Conservation (phyloP, 805 yeast genomes). For the Metschnikowia gelsemii region DNA sequence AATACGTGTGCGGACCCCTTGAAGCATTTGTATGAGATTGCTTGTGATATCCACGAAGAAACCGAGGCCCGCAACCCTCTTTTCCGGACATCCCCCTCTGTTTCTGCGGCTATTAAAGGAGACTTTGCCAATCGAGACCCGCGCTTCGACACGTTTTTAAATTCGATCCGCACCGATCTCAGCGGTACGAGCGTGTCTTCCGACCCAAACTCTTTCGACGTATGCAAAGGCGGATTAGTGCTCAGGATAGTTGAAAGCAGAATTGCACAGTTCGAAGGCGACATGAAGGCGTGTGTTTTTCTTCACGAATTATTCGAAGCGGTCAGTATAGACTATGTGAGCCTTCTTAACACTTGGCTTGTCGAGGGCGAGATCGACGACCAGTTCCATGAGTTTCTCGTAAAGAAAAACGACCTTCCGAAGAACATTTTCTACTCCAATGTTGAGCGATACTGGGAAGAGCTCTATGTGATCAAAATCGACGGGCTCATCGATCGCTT, state of each 20-base stretch:
- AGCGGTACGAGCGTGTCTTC: slow-evolving; percentile 48
- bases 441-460: slow-evolving; percentile 69
- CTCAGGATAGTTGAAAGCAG: slow-evolving; percentile 60
- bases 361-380: slow-evolving; percentile 71
- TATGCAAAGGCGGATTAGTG: slow-evolving; percentile 78
- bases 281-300: slow-evolving; percentile 52
- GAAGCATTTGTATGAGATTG: slow-evolving; percentile 57
- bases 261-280: slow-evolving; percentile 63
- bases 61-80: slow-evolving; percentile 36
- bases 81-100: slow-evolving; percentile 16
- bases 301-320: slow-evolving; percentile 52
- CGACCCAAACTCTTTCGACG: slow-evolving; percentile 49
- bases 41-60: slow-evolving; percentile 49
- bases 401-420: slow-evolving; percentile 35
- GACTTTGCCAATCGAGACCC: slow-evolving; percentile 17
- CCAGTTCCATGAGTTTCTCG: slow-evolving; percentile 77
- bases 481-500: slow-evolving; percentile 77
- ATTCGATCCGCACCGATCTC: slow-evolving; percentile 41
- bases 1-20: slow-evolving; percentile 35
- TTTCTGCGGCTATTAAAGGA: slow-evolving; percentile 13
- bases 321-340: slow-evolving; percentile 61
- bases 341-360: slow-evolving; percentile 79
- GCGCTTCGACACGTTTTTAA: slow-evolving; percentile 33
- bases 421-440: slow-evolving; percentile 32
- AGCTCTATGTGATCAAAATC: slow-evolving; percentile 66